Evolutionary conservation across 495 filamentous ascomycete genomes (phyloP), one percentile per base, ranked within the genome.

Genomic region (Aspergillus egyptiacus): DNA sequence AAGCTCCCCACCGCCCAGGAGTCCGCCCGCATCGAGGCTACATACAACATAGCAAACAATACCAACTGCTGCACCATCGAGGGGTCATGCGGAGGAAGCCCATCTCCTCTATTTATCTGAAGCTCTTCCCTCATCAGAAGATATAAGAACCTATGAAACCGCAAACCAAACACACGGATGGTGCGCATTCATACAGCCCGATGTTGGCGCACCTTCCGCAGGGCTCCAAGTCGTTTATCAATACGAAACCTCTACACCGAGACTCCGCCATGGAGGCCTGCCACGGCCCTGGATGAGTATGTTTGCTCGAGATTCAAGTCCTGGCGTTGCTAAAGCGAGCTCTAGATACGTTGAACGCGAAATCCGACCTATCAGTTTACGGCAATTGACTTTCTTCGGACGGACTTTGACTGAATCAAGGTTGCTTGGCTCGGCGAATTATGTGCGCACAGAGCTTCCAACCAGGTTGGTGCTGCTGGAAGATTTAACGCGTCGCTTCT

Each of bases 371-470:
- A 94, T 96, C 59, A 90, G 85, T 66, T 71, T 96, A 45, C 83
- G 89, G 31, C 89, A 94, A 64, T 77, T 99, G 56, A 96, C 93
- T 59, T 94, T 97, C 56, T 99, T 97, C 61, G 84, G 84, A 6
- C 85, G 93, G 20, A 90, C 90, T 10, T 67, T 98, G 63, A 96
- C 91, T 31, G 94, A 97, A 65, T 74, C 79, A 15, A 84, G 94
- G 48, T 76, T 98, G 45, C 80, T 98, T 43, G 87, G 85, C 71
- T 95, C 90, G 34, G 94, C 94, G 23, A 97, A 97, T 65, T 98
- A 97, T 75, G 89, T 97, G 33, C 87, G 93, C 30, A 91, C 87
- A 5, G 93, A 98, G 70, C 78, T 98, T 18, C 93, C 93, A 7
- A 89, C 86, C n/a, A 79, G 89, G 87, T 84, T 65, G 50, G 70